Evolutionary conservation across 176 grass and related monocot genomes (phyloP).

Genomic region (Eragrostis curvula): DNA sequence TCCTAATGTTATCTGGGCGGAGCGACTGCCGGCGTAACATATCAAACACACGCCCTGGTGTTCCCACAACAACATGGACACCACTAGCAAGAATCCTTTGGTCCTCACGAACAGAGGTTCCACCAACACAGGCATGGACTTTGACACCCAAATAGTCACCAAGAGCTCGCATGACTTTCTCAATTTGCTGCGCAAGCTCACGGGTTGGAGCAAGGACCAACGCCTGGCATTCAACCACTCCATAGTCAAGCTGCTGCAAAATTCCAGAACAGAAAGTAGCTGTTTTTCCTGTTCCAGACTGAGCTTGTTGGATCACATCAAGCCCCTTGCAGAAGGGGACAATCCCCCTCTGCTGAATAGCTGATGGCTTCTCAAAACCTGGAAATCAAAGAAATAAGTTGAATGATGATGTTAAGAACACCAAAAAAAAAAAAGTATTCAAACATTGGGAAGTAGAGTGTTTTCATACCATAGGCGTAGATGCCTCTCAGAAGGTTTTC

Average conservation of each 20-base stretch:
- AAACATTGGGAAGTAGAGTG: background rate
- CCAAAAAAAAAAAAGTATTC: background rate
- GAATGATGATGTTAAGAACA: background rate
- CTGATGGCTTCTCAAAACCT: slow-evolving; percentile 95
- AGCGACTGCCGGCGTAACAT: slow-evolving; percentile 78
- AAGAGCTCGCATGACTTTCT: slow-evolving; percentile 90
- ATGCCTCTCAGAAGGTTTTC: slow-evolving; percentile 88
- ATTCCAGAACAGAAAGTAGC: slow-evolving; percentile 91
- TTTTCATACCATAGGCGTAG: slow-evolving; percentile 72
- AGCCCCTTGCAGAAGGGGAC: slow-evolving; percentile 86
- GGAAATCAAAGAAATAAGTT: slow-evolving; percentile 2
- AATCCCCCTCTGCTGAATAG: slow-evolving; percentile 87
- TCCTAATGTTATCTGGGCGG: slow-evolving; percentile 70
- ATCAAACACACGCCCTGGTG: slow-evolving; percentile 82
- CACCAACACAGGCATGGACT: slow-evolving; percentile 88
- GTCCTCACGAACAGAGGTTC: slow-evolving; percentile 80
- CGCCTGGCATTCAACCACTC: slow-evolving; percentile 69
- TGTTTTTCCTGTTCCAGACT: slow-evolving; percentile 86
- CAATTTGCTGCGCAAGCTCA: slow-evolving; percentile 84
- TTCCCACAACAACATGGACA: slow-evolving; percentile 86
- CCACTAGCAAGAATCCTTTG: slow-evolving; percentile 83
- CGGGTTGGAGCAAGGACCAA: slow-evolving; percentile 82
- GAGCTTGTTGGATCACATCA: slow-evolving; percentile 91
- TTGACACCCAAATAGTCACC: slow-evolving; percentile 86
- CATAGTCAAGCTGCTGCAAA: slow-evolving; percentile 82